Evolutionary conservation across 2,329 filamentous ascomycete species (phyloP).

Genomic region (Fusarium camptoceras): DNA sequence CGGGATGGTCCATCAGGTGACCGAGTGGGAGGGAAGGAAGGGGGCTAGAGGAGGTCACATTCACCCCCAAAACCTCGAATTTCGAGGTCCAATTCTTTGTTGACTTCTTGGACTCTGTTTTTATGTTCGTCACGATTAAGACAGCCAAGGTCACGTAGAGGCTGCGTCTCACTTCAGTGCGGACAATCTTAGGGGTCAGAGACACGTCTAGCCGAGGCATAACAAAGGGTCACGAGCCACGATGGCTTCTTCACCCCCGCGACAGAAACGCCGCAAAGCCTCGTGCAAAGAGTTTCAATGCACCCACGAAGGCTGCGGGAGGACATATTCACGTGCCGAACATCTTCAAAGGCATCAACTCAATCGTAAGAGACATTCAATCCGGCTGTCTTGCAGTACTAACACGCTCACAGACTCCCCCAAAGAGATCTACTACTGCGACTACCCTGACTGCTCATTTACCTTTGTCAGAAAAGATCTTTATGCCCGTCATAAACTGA

Average conservation of each 20-base stretch:
- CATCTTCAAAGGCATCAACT: slow-evolving; percentile 47
- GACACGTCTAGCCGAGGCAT: slow-evolving; percentile 21
- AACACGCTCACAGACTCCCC: slow-evolving; percentile 43
- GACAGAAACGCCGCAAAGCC: slow-evolving; percentile 49
- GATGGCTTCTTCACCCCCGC: slow-evolving; percentile 47
- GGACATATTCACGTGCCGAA: slow-evolving; percentile 46
- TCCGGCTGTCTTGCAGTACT: background rate
- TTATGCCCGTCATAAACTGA: slow-evolving; percentile 45
- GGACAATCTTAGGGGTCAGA: background rate
- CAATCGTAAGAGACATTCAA: slow-evolving; percentile 35
- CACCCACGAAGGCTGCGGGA: slow-evolving; percentile 47
- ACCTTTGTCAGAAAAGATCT: slow-evolving; percentile 48
- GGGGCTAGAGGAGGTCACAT: slow-evolving; percentile 13
- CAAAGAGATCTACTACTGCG: slow-evolving; percentile 48
- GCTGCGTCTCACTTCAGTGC: background rate
- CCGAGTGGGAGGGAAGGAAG: slow-evolving; percentile 20
- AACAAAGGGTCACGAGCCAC: slow-evolving; percentile 25
- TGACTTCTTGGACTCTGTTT: slow-evolving; percentile 15
- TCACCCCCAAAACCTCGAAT: slow-evolving; percentile 41
- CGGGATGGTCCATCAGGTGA: slow-evolving; percentile 37
- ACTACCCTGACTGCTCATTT: slow-evolving; percentile 47
- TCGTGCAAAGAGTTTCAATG: slow-evolving; percentile 49
- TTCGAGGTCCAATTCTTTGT: slow-evolving; percentile 4
- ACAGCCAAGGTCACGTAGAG: slow-evolving; percentile 2
- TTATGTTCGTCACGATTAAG: background rate